Evolutionary conservation across 2,329 filamentous ascomycete genomes (phyloP).

Genomic region (Penicillium sp.): DNA sequence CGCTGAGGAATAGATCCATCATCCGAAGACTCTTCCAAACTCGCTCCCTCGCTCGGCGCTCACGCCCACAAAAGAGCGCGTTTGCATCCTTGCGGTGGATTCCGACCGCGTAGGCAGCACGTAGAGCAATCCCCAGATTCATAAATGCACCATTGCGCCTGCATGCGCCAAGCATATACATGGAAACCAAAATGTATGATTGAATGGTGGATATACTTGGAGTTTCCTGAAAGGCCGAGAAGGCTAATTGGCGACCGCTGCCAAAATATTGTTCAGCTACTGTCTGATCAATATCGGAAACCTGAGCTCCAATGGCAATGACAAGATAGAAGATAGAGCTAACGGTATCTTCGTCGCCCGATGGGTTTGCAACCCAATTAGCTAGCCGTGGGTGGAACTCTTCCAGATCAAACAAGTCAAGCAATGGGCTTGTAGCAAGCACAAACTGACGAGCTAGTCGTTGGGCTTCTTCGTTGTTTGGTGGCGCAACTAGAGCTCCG

Average conservation of each 20-base stretch:
- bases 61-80: slow-evolving; percentile 48
- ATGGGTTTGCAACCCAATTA: slow-evolving; percentile 39
- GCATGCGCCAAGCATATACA: slow-evolving; percentile 54
- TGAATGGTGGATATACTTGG: slow-evolving; percentile 54
- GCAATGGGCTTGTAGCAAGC: slow-evolving; percentile 49
- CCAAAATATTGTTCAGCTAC: slow-evolving; percentile 51
- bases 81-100: slow-evolving; percentile 55
- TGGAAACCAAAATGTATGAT: slow-evolving; percentile 52
- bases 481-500: slow-evolving; percentile 30
- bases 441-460: slow-evolving; percentile 45
- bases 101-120: slow-evolving; percentile 54
- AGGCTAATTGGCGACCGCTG: slow-evolving; percentile 46
- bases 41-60: slow-evolving; percentile 47
- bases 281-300: slow-evolving; percentile 40
- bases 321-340: slow-evolving; percentile 54
- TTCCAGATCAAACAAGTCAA: slow-evolving; percentile 51
- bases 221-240: slow-evolving; percentile 50
- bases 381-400: slow-evolving; percentile 44
- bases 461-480: slow-evolving; percentile 43
- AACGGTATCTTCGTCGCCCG: slow-evolving; percentile 43
- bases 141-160: slow-evolving; percentile 55
- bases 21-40: slow-evolving; percentile 56
- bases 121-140: slow-evolving; percentile 53
- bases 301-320: slow-evolving; percentile 51
- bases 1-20: slow-evolving; percentile 54